A percentile compares a stretch with the other conserved stretches of the same genome.
phyloP scores from a whole-genome alignment of 805 yeast genomes.

The Zygoascus tannicola region DNA sequence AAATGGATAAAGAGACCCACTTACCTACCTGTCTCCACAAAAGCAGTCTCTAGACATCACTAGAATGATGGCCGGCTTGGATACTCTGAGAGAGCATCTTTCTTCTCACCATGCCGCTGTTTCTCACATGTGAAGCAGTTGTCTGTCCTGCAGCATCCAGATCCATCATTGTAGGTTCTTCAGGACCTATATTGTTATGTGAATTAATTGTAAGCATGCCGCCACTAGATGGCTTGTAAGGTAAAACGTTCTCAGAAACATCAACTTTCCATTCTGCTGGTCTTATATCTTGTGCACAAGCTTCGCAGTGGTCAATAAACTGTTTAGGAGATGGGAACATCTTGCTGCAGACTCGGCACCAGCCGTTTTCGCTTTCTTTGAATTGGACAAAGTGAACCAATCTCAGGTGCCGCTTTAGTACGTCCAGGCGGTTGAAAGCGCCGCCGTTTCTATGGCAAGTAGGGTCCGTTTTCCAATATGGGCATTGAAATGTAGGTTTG shows the following conservation, averaged over 20 bases:
- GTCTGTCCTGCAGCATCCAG: slow-evolving; percentile 7
- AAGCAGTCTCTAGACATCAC: neutral
- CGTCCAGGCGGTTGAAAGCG: slow-evolving; percentile 64
- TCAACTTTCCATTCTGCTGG: slow-evolving; percentile 23
- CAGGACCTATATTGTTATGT: slow-evolving; percentile 8
- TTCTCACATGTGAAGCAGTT: neutral
- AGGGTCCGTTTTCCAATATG: slow-evolving; percentile 59
- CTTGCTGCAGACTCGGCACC: slow-evolving; percentile 56
- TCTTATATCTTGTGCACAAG: slow-evolving; percentile 41
- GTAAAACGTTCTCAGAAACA: slow-evolving; percentile 7
- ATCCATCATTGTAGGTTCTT: slow-evolving; percentile 13
- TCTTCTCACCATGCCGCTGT: slow-evolving; percentile 7
- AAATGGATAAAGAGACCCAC: neutral
- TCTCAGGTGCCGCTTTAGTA: slow-evolving; percentile 60
- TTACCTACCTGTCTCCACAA: neutral
- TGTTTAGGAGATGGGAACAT: slow-evolving; percentile 45
- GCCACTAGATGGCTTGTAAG: slow-evolving; percentile 4
- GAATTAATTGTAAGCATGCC: slow-evolving; percentile 10
- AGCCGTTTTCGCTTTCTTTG: slow-evolving; percentile 48
- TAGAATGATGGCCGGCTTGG: slow-evolving; percentile 18
- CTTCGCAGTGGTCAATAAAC: slow-evolving; percentile 56
- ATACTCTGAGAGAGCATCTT: slow-evolving; percentile 18
- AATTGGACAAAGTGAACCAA: slow-evolving; percentile 55
- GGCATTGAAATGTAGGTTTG: slow-evolving; percentile 60
- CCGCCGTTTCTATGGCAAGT: slow-evolving; percentile 73